Base-by-base conservation (phyloP, 306 rosid species). In the Inga oerstediana region DNA sequence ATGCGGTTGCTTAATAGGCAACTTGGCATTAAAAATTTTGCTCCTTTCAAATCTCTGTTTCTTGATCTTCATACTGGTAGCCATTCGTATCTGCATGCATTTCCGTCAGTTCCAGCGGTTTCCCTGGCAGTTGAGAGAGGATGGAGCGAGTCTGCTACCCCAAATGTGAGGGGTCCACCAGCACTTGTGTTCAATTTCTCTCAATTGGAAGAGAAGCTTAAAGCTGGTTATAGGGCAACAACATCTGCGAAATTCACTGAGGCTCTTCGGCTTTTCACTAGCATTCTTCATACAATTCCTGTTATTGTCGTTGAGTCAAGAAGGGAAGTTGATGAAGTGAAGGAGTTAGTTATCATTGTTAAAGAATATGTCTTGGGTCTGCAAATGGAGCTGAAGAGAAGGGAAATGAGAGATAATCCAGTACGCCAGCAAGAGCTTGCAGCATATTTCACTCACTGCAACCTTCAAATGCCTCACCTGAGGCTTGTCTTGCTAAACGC, bases 361-460 rank as follows among this genome's bases (percentile, higher is more conserved):
- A 56, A 20, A 56, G 62, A 56, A 77, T 94, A 94, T 83, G 97
- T 90, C 70, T 69, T 93, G 86, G 98, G 92, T 80, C 83, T 90
- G 87, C 87, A 91, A 77, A 93, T 94, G 88, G 98, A 91, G 89
- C 90, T 93, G 73, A 91, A 88, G 83, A 90, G 97, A 83, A 88
- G 92, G 91, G 98, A 94, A 81, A 75, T 88, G 3, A 87, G 82
- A 84, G 97, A 90, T 79, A 14, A 89, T 80, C 95, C 92, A 20
- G 87, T 81, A 34, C 95, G 95, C 22, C 97, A 91, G 85, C 97
- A 90, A 81, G 98, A 95, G 89, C 98, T 95, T 34, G 98, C 98
- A 13, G 97, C 98, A 71, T 95, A 95, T 88, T 95, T 95, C 85
- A 95, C 98, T 15, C 97, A 95, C 89, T 93, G 98, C 90, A 89